These are phyloP conservation scores for Eimeria falciformis DNA, from an alignment of 169 alveolate genomes.

Conservation along the genomic window DNA sequence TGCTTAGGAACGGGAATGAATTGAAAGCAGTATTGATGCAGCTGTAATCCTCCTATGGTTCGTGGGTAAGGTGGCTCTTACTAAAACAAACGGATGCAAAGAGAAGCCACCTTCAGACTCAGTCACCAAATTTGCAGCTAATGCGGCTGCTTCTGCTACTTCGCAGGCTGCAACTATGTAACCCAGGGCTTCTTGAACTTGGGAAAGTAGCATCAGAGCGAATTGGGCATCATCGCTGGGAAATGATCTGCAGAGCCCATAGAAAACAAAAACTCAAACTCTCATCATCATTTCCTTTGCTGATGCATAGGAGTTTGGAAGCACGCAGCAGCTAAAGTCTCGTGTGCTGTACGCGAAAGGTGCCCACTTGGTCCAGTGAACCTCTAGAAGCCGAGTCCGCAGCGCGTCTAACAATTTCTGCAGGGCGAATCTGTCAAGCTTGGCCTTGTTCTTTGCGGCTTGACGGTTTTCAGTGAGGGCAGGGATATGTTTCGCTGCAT, in stretches of 20 bases:
- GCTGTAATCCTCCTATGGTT: too few species aligned
- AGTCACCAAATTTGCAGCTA: neutral
- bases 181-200: conserved; percentile 41
- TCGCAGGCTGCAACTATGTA: neutral
- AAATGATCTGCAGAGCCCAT: neutral
- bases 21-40: too few species aligned
- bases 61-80: neutral
- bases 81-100: conserved; percentile 22
- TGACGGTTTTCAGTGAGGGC: conserved; percentile 7
- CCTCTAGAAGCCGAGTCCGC: conserved; percentile 10
- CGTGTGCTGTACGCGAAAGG: too few species aligned
- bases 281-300: too few species aligned
- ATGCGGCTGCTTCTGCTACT: conserved; percentile 49
- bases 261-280: neutral
- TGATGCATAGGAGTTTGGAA: too few species aligned
- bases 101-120: neutral
- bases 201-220: conserved; percentile 41
- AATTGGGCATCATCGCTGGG: conserved; percentile 36
- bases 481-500: neutral
- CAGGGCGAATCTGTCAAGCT: neutral
- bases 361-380: neutral
- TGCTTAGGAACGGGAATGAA: too few species aligned
- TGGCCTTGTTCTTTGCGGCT: neutral
- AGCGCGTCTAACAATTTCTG: conserved; percentile 26
- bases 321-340: too few species aligned